Conservation (phyloP, 306 rosid species). For the Quercus aquifolioides region DNA sequence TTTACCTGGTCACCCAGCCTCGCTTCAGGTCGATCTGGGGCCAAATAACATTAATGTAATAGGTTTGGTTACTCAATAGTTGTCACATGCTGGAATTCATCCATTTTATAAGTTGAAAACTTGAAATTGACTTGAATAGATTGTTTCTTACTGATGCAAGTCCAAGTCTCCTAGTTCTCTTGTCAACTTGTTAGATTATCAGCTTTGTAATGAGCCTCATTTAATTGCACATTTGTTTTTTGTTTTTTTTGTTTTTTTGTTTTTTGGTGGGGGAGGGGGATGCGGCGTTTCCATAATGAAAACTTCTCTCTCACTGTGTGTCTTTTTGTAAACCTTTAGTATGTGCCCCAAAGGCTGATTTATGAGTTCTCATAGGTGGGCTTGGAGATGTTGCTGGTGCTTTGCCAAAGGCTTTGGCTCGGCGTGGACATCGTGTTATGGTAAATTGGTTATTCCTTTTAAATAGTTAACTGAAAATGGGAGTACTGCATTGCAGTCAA, state of each 20-base stretch:
- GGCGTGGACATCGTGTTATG: constrained; percentile 99
- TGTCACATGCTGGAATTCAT: background rate
- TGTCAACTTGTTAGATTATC: background rate
- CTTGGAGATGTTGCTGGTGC: constrained; percentile 99
- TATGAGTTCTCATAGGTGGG: constrained; percentile 66
- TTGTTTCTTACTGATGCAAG: background rate
- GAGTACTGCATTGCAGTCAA: background rate
- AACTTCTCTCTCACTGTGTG: background rate
- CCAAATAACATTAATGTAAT: background rate
- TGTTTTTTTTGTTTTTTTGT: background rate
- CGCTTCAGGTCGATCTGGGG: background rate
- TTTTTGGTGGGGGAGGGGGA: background rate
- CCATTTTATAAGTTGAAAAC: background rate
- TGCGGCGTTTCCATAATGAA: background rate
- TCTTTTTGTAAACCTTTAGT: constrained; percentile 1
- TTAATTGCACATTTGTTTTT: background rate
- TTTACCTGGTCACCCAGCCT: background rate
- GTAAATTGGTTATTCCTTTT: constrained; percentile 40
- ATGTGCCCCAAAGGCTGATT: constrained; percentile 19
- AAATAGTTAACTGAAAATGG: background rate
- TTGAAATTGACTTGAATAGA: background rate
- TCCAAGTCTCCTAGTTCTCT: background rate
- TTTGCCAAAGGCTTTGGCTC: constrained; percentile 96
- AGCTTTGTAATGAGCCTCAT: background rate
- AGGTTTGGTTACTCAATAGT: background rate